Evolutionary conservation across 306 rosid genomes (phyloP).

Genomic region (Prunus davidiana): DNA sequence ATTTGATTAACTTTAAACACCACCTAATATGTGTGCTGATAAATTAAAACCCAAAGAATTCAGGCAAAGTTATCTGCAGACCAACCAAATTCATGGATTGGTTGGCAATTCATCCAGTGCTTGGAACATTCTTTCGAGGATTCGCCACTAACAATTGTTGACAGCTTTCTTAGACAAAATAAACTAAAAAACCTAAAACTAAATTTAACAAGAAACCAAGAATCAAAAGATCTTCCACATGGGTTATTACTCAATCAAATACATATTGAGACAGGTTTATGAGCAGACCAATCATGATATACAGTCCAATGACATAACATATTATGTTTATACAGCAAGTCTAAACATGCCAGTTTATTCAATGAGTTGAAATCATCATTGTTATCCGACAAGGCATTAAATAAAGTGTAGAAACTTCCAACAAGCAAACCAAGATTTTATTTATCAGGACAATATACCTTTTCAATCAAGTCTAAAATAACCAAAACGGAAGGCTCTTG

Average conservation of each 20-base stretch:
- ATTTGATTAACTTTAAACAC: not conserved
- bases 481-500: slow-evolving; percentile 88
- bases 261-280: not conserved
- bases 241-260: not conserved
- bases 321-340: not conserved
- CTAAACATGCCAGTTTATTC: not conserved
- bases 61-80: not conserved
- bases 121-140: not conserved
- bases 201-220: not conserved
- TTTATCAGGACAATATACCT: slow-evolving; percentile 42
- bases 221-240: not conserved
- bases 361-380: not conserved
- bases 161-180: not conserved
- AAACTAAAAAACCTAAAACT: not conserved
- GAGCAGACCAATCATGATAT: not conserved
- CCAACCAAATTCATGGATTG: slow-evolving; percentile 4
- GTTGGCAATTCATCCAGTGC: not conserved
- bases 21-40: not conserved
- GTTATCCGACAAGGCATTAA: not conserved
- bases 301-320: not conserved
- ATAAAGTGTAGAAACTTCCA: not conserved
- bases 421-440: slow-evolving; percentile 1
- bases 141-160: not conserved
- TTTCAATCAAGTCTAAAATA: slow-evolving; percentile 64
- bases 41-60: not conserved